Evolutionary conservation across 2,329 filamentous ascomycete genomes (phyloP), one percentile per base, ranked within the genome.

Genomic region (Fusarium sp.): DNA sequence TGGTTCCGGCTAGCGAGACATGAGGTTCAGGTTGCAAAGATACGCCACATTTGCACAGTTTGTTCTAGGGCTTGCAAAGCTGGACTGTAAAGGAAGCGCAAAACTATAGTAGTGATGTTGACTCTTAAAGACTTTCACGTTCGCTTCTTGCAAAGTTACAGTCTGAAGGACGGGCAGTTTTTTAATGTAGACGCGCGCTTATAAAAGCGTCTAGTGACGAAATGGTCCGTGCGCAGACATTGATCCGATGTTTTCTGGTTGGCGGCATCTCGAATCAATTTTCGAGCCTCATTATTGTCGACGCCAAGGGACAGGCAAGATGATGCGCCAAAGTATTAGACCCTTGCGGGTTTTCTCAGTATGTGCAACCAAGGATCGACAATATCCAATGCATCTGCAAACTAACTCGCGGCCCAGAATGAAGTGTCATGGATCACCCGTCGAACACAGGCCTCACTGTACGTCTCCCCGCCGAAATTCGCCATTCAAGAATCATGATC

Each of bases 261-360:
- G 46, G 41, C 52, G 25, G 44, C 52, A 56, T 59, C 48, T 58
- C 25, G 34, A 56, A 62, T 45, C 56, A 65, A 63, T 69, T 75
- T 67, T 71, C 48, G 67, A 66, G 61, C 56, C 53, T 74, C 61
- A 75, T 61, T 51, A 48, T 63, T 54, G 65, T 64, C 69, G 65
- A 74, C 52, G 58, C 66, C 57, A 67, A 71, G 58, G 55, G 52
- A 70, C 59, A 70, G 58, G 67, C 68, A 77, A 42, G 57, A 79
- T 79, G 77, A 70, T 78, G 65, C 77, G 76, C 61, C 72, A 72
- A 69, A 74, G 60, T 67, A 59, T 71, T 53, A 71, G 72, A 69
- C 69, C 73, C 32, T 53, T 77, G 29, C 61, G 66, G 65, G 70
- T 67, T 51, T 58, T 74, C 29, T 68, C 75, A 62, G 77, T 79